Percentiles rank a stretch among this genome's conserved stretches.
phyloP scores from a whole-genome alignment of 2,329 filamentous ascomycete genomes.

The Botrytis cinerea region DNA sequence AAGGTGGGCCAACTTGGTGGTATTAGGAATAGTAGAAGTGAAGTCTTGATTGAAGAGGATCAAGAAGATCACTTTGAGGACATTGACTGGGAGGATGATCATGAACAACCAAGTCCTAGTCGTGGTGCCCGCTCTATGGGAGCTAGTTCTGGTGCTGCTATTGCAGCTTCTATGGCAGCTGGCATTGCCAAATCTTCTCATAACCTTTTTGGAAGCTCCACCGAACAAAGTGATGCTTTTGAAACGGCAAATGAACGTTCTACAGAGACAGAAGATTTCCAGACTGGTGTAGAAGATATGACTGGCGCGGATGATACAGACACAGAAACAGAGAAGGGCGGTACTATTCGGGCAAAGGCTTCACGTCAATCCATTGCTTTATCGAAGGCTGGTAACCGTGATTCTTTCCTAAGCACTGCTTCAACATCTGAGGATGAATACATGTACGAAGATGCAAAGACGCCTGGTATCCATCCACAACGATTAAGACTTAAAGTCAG shows the following conservation, averaged over 20 bases:
- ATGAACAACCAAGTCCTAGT: constrained; percentile 57
- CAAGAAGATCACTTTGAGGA: constrained; percentile 58
- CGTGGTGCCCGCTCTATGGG: constrained; percentile 43
- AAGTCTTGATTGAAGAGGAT: constrained; percentile 56
- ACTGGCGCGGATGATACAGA: constrained; percentile 69
- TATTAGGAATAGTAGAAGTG: constrained; percentile 71
- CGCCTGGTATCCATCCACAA: constrained; percentile 64
- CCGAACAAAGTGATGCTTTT: constrained; percentile 70
- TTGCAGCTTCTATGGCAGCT: constrained; percentile 38
- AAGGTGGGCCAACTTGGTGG: constrained; percentile 74
- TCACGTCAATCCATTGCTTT: constrained; percentile 45
- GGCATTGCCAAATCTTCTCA: constrained; percentile 44
- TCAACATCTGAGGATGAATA: constrained; percentile 83
- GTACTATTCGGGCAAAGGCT: constrained; percentile 43
- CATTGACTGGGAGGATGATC: constrained; percentile 85
- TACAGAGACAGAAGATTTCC: constrained; percentile 93
- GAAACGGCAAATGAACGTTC: constrained; percentile 76
- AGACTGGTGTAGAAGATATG: constrained; percentile 82
- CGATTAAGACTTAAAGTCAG: constrained; percentile 73
- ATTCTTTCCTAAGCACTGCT: constrained; percentile 82
- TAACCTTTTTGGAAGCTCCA: constrained; percentile 78
- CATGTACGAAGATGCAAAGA: constrained; percentile 62
- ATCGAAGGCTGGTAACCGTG: constrained; percentile 55
- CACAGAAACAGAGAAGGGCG: constrained; percentile 76
- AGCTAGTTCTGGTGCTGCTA: constrained; percentile 39